Conservation (phyloP, 495 filamentous ascomycete genomes). For the Acidiella bohemica region DNA sequence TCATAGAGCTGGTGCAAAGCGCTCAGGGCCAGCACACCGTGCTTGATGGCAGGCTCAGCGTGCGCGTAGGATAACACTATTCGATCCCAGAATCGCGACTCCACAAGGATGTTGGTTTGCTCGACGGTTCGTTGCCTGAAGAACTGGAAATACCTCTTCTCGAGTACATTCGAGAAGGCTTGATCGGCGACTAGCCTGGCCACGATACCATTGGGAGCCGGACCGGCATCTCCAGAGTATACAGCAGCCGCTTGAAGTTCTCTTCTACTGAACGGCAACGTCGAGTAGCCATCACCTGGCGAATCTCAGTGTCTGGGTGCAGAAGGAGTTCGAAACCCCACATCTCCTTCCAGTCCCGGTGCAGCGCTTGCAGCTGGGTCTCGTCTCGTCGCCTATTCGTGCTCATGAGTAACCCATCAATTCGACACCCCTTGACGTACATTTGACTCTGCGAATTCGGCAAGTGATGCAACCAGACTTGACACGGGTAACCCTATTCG, state of each 20-base stretch:
- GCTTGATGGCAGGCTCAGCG: constrained; percentile 44
- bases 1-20: constrained; percentile 36
- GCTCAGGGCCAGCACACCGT: constrained; percentile 45
- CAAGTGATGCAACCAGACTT: constrained; percentile 16
- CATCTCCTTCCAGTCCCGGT: too few relatives aligned
- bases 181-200: constrained; percentile 6
- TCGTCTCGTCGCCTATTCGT: too few relatives aligned
- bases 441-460: constrained; percentile 49
- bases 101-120: constrained; percentile 37
- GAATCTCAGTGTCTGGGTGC: too few relatives aligned
- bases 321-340: too few relatives aligned
- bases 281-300: too few relatives aligned
- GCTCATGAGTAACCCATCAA: too few relatives aligned
- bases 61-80: constrained; percentile 44
- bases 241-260: too few relatives aligned
- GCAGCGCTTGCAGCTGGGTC: too few relatives aligned
- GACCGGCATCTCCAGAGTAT: too few relatives aligned
- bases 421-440: too few relatives aligned
- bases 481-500: neutral
- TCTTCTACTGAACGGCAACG: too few relatives aligned
- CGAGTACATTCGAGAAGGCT: constrained; percentile 27
- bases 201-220: neutral
- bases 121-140: constrained; percentile 27
- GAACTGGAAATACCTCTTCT: constrained; percentile 17
- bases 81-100: constrained; percentile 45